These are phyloP conservation scores for Ambrosia artemisiifolia DNA, from an alignment of 129 eudicot species.

Conservation along the genomic window DNA sequence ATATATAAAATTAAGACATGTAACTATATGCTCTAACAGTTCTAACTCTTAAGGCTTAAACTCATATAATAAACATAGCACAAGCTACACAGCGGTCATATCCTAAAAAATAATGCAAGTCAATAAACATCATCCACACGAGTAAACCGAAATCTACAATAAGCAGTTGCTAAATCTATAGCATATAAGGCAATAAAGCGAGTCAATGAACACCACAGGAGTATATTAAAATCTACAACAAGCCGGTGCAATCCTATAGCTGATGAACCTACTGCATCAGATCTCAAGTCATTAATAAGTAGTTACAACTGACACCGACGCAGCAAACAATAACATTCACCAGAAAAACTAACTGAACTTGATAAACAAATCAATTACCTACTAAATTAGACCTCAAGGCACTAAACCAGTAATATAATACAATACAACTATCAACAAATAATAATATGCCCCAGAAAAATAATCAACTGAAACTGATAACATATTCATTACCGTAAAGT, in stretches of 20 bases:
- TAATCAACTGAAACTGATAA: neutral
- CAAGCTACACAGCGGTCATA: neutral
- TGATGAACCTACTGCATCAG: too few species aligned
- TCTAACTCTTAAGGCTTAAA: neutral
- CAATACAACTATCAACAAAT: neutral
- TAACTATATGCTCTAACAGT: too few species aligned
- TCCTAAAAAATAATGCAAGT: neutral
- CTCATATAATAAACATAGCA: neutral
- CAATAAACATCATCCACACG: neutral
- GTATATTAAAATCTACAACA: too few species aligned
- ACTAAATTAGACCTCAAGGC: neutral
- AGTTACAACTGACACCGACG: too few species aligned
- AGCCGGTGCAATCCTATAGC: too few species aligned
- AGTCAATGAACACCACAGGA: neutral
- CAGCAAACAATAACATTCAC: too few species aligned
- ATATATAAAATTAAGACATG: too few species aligned
- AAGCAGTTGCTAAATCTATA: neutral
- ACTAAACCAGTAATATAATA: neutral
- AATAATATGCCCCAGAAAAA: neutral
- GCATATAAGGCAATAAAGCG: neutral
- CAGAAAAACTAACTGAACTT: too few species aligned
- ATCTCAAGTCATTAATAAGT: too few species aligned
- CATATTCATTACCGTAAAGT: slow-evolving; percentile 54
- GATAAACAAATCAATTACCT: too few species aligned
- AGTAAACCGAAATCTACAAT: neutral